These are phyloP conservation scores for Auricularia heimuer DNA, from an alignment of 768 basidiomycete species.

Conservation along the genomic window DNA sequence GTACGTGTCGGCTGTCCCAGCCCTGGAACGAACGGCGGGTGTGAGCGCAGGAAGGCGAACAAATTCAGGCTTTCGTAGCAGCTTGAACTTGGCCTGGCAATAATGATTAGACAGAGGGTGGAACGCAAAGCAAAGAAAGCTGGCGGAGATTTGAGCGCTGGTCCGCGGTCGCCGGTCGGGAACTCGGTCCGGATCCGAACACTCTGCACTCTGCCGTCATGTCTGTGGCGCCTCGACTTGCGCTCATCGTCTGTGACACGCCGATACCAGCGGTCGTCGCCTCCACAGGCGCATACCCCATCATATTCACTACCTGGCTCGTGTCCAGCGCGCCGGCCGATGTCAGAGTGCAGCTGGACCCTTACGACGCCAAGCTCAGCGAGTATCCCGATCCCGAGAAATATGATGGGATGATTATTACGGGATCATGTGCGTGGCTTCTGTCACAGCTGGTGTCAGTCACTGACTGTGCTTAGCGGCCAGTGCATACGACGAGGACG, in stretches of 20 bases:
- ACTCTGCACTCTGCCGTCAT: too few species aligned
- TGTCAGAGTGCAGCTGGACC: constrained; percentile 42
- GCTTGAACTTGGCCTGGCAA: too few species aligned
- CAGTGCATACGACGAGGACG: constrained; percentile 61
- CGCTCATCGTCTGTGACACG: constrained; percentile 58
- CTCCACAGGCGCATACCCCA: constrained; percentile 46
- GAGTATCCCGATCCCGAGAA: constrained; percentile 56
- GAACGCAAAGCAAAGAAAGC: too few species aligned
- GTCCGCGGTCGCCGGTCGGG: too few species aligned
- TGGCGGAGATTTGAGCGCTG: too few species aligned
- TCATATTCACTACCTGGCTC: constrained; percentile 42
- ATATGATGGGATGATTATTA: constrained; percentile 68
- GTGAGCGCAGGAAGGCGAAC: too few species aligned
- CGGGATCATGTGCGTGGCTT: constrained; percentile 61
- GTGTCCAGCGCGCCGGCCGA: constrained; percentile 22
- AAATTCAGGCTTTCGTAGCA: too few species aligned
- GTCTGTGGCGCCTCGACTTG: constrained; percentile 21
- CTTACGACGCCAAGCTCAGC: constrained; percentile 56
- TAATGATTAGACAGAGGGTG: too few species aligned
- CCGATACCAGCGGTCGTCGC: constrained; percentile 35
- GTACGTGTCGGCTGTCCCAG: too few species aligned
- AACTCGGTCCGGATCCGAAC: too few species aligned
- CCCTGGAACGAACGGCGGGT: too few species aligned
- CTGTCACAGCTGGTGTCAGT: neutral
- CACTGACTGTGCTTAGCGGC: constrained; percentile 36